Percentiles rank a stretch among this genome's conserved stretches.
Evolutionary conservation across 2,329 filamentous ascomycete species (phyloP).

Genomic region (Nothophoma quercina): DNA sequence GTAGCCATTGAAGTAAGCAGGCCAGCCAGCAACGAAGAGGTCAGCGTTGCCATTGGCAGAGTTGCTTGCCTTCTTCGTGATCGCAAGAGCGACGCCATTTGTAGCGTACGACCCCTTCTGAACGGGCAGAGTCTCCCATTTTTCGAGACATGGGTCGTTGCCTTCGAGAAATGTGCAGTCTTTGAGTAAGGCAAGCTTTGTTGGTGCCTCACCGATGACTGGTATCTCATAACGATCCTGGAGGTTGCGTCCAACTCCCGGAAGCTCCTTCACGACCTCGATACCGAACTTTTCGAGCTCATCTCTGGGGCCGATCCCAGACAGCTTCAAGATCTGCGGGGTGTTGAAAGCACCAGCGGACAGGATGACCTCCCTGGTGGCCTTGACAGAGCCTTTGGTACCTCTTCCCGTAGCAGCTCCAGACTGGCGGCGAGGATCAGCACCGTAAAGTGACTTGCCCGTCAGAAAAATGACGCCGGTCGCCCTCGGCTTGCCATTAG

Average conservation of each 20-base stretch:
- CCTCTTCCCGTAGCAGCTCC: conserved; percentile 20
- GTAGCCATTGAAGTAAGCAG: conserved; percentile 62
- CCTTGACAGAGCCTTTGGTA: conserved; percentile 36
- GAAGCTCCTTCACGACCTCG: conserved; percentile 60
- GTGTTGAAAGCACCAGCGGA: conserved; percentile 65
- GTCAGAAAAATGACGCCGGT: conserved; percentile 52
- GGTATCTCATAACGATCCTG: conserved; percentile 64
- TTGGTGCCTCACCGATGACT: conserved; percentile 55
- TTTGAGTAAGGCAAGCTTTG: conserved; percentile 45
- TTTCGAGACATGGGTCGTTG: conserved; percentile 55
- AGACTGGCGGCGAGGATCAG: conserved; percentile 42
- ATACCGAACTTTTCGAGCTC: conserved; percentile 63
- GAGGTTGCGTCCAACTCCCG: conserved; percentile 68
- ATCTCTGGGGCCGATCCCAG: conserved; percentile 63
- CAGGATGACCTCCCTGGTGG: conserved; percentile 37
- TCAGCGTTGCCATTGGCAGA: conserved; percentile 57
- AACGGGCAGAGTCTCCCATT: conserved; percentile 50
- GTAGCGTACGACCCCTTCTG: conserved; percentile 57
- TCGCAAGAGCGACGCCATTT: conserved; percentile 61
- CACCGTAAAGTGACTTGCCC: conserved; percentile 50
- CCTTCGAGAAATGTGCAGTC: conserved; percentile 50
- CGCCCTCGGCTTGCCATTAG: conserved; percentile 57
- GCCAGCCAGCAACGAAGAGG: conserved; percentile 62
- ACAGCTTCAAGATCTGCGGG: conserved; percentile 69
- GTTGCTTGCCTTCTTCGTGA: conserved; percentile 49